phyloP scores from a whole-genome alignment of 2,329 filamentous ascomycete species.

The Fusarium xyrophilum region DNA sequence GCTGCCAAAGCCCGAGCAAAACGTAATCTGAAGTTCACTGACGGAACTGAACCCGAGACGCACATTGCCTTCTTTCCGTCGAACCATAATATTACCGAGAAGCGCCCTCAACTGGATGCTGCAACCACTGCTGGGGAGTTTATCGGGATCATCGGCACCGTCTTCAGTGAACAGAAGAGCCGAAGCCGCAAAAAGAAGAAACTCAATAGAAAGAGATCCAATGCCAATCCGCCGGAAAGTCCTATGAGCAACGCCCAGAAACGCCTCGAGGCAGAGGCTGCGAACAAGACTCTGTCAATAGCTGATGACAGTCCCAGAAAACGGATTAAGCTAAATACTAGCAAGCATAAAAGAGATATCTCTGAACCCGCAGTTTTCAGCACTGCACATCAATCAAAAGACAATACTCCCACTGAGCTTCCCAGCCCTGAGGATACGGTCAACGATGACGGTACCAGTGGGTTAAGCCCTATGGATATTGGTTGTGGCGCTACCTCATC shows the following conservation, averaged over 20 bases:
- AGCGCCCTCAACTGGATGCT: conserved; percentile 2
- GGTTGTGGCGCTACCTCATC: background rate
- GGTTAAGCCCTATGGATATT: background rate
- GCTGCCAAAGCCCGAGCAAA: conserved; percentile 20
- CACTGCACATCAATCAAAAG: background rate
- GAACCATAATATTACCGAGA: conserved; percentile 8
- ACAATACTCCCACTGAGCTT: background rate
- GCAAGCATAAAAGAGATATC: background rate
- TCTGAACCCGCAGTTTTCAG: background rate
- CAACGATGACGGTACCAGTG: background rate
- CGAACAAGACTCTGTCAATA: background rate
- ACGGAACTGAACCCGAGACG: conserved; percentile 24
- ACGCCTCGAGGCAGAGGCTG: conserved; percentile 1
- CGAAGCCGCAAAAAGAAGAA: background rate
- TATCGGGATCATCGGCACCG: conserved; percentile 9
- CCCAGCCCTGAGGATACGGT: background rate
- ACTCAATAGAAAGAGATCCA: background rate
- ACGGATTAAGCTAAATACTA: conserved; percentile 6
- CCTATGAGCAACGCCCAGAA: conserved; percentile 15
- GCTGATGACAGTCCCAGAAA: conserved; percentile 1
- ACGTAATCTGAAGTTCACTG: conserved; percentile 29
- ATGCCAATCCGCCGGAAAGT: conserved; percentile 3
- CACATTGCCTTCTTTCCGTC: conserved; percentile 13
- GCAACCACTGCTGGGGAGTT: conserved; percentile 17
- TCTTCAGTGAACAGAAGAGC: conserved; percentile 23